Evolutionary conservation across 495 filamentous ascomycete species (phyloP).

Genomic region (Penicillium turbatum): DNA sequence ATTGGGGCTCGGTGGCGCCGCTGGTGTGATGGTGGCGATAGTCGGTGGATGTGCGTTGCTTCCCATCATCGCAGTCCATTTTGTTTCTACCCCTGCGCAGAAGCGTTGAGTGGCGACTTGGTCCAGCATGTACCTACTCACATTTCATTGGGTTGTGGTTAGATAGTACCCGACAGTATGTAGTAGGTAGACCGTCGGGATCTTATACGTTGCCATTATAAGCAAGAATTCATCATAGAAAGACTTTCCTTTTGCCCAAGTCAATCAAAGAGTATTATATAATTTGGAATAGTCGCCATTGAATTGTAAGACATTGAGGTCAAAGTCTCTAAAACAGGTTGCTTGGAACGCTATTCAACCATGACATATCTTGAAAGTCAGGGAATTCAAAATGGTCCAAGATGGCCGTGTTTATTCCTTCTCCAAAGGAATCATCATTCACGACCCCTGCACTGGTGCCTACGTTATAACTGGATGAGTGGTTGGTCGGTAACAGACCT

Average conservation of each 20-base stretch:
- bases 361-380: slow-evolving; percentile 40
- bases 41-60: slow-evolving; percentile 23
- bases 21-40: slow-evolving; percentile 31
- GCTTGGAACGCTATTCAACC: slow-evolving; percentile 38
- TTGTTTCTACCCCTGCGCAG: slow-evolving; percentile 8
- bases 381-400: slow-evolving; percentile 31
- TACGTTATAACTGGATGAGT: not conserved
- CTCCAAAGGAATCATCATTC: slow-evolving; percentile 29
- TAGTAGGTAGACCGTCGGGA: no score
- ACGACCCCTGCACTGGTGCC: slow-evolving; percentile 1
- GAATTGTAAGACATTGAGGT: not conserved
- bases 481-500: slow-evolving; percentile 1
- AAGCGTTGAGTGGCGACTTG: not conserved
- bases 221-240: no score
- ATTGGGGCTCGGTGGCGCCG: slow-evolving; percentile 23
- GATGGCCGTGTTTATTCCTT: slow-evolving; percentile 27
- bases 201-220: no score
- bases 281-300: not conserved
- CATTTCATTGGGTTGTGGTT: no score
- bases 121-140: no score
- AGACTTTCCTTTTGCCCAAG: no score
- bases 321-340: slow-evolving; percentile 21
- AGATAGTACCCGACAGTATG: no score
- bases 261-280: no score
- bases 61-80: slow-evolving; percentile 25